These are phyloP conservation scores for Lachnellula suecica DNA, from an alignment of 2,329 filamentous ascomycete genomes.

Conservation along the genomic window DNA sequence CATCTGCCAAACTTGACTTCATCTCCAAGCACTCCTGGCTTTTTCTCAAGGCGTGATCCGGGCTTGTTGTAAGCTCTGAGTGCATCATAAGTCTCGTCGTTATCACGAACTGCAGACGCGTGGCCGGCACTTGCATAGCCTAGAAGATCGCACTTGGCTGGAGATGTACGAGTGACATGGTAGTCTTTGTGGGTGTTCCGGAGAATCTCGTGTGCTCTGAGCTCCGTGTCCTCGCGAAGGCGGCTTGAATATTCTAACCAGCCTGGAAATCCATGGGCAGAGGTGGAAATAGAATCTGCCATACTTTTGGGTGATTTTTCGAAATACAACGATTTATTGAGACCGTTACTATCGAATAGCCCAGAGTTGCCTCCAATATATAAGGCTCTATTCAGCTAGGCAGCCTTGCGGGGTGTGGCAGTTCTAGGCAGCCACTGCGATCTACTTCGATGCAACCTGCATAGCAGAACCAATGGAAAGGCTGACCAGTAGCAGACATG, in stretches of 20 bases:
- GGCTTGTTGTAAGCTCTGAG: neutral
- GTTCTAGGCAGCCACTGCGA: no score
- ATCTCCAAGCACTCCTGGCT: neutral
- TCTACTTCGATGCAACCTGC: no score
- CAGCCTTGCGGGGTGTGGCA: neutral
- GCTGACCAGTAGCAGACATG: no score
- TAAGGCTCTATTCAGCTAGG: neutral
- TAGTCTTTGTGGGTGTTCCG: neutral
- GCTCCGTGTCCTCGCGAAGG: neutral
- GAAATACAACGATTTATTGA: neutral
- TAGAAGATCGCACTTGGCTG: neutral
- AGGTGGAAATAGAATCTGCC: no score
- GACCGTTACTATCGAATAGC: no score
- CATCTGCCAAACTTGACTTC: neutral
- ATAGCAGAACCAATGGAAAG: no score
- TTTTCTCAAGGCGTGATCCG: neutral
- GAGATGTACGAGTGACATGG: neutral
- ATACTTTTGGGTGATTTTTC: neutral
- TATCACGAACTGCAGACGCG: neutral
- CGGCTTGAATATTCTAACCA: neutral
- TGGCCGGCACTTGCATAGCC: neutral
- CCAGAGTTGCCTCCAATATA: no score
- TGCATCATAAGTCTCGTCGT: constrained; percentile 5
- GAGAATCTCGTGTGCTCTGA: neutral
- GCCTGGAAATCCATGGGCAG: neutral